Percentiles rank a stretch among this genome's conserved stretches.
Evolutionary conservation across 257 asterid genomes (phyloP).

Genomic region (Forsythia suspensa): DNA sequence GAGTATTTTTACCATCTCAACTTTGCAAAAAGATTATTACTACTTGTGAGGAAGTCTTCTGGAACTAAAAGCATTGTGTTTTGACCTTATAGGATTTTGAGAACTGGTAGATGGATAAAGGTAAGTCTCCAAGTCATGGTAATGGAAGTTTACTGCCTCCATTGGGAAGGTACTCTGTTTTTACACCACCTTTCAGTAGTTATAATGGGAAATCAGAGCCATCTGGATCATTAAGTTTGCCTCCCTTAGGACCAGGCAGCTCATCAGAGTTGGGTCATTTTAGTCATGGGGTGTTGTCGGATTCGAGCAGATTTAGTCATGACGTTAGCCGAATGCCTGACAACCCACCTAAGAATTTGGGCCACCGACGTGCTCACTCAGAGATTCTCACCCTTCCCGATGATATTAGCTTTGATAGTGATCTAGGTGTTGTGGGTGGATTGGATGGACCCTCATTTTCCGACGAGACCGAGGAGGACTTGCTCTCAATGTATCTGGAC

Average conservation of each 20-base stretch:
- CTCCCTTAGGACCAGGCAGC: slow-evolving; percentile 62
- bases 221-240: slow-evolving; percentile 54
- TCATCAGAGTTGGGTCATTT: slow-evolving; percentile 59
- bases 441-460: slow-evolving; percentile 84
- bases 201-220: slow-evolving; percentile 51
- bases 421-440: slow-evolving; percentile 92
- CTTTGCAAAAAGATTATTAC: slow-evolving; percentile 1
- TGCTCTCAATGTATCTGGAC: slow-evolving; percentile 76
- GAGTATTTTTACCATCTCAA: background rate
- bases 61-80: slow-evolving; percentile 11
- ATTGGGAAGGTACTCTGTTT: slow-evolving; percentile 66
- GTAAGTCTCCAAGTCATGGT: slow-evolving; percentile 46
- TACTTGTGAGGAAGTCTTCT: slow-evolving; percentile 13
- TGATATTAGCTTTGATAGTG: slow-evolving; percentile 89
- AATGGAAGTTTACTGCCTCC: slow-evolving; percentile 69
- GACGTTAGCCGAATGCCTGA: slow-evolving; percentile 91
- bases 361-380: slow-evolving; percentile 91
- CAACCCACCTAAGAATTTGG: slow-evolving; percentile 77
- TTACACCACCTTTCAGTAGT: slow-evolving; percentile 57
- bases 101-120: slow-evolving; percentile 69
- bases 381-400: slow-evolving; percentile 96
- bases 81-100: slow-evolving; percentile 13
- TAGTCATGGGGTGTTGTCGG: slow-evolving; percentile 47
- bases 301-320: slow-evolving; percentile 61
- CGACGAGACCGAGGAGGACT: slow-evolving; percentile 83